Evolutionary conservation across 179 eudicot species (phyloP).

Genomic region (Silene coronaria): DNA sequence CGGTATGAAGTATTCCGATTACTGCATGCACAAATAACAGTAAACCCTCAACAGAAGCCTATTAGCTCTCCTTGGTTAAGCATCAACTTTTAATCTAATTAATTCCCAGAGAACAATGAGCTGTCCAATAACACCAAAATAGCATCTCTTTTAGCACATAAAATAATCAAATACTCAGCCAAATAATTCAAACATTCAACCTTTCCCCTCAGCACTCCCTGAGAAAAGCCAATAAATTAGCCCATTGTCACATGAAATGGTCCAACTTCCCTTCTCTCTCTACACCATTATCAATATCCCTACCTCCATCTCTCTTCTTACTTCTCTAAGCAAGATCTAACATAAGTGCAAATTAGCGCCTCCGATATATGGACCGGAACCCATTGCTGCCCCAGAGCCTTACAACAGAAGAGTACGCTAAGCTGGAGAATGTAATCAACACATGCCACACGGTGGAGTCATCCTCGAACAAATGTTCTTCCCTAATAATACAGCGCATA

Average conservation of each 20-base stretch:
- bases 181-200: slow-evolving; percentile 27
- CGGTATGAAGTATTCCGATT: slow-evolving; percentile 6
- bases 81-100: slow-evolving; percentile 5
- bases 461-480: slow-evolving; percentile 37
- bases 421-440: slow-evolving; percentile 28
- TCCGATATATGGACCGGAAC: slow-evolving; percentile 18
- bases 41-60: slow-evolving; percentile 14
- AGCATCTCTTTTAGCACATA: slow-evolving; percentile 24
- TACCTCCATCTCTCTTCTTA: slow-evolving; percentile 3
- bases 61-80: slow-evolving; percentile 10
- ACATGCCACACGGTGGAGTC: slow-evolving; percentile 26
- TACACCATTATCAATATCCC: slow-evolving; percentile 18
- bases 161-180: slow-evolving; percentile 22
- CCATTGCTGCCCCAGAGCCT: slow-evolving; percentile 25
- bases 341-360: slow-evolving; percentile 6
- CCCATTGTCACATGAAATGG: slow-evolving; percentile 24
- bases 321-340: slow-evolving; percentile 15
- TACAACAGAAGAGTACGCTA: slow-evolving; percentile 31
- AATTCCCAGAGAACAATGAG: slow-evolving; percentile 6
- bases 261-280: slow-evolving; percentile 9
- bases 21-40: slow-evolving; percentile 15
- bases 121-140: slow-evolving; percentile 26
- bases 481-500: slow-evolving; percentile 36
- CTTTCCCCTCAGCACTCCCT: slow-evolving; percentile 23
- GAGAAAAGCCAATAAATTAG: slow-evolving; percentile 27